phyloP scores from a whole-genome alignment of 2,329 filamentous ascomycete genomes.

The Pezicula rhizophila region DNA sequence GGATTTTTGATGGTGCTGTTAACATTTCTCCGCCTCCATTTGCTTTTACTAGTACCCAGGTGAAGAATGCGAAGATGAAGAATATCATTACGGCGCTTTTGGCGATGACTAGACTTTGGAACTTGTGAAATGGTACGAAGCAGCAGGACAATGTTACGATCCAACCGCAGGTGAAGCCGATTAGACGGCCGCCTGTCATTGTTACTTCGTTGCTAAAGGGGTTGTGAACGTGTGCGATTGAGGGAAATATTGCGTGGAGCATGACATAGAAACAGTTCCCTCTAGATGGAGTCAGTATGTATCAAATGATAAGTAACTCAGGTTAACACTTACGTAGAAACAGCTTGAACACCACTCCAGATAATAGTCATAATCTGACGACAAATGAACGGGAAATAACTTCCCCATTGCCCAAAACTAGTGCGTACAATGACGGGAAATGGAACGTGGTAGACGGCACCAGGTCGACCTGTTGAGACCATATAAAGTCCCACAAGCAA shows the following conservation, averaged over 20 bases:
- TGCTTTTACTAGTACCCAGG: background rate
- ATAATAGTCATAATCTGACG: background rate
- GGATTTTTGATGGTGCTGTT: background rate
- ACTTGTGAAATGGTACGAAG: background rate
- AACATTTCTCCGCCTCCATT: background rate
- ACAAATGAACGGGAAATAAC: background rate
- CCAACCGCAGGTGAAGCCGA: background rate
- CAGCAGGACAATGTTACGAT: background rate
- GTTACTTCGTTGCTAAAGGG: background rate
- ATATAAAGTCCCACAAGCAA: conserved; percentile 1
- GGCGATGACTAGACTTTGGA: conserved; percentile 35
- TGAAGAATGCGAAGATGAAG: conserved; percentile 1
- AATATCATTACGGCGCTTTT: conserved; percentile 30
- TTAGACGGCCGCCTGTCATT: background rate
- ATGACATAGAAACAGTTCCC: background rate
- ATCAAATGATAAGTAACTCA: background rate
- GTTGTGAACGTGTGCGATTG: background rate
- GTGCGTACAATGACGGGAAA: background rate
- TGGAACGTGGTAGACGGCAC: background rate
- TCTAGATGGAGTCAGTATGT: background rate
- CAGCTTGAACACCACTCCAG: background rate
- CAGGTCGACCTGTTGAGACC: conserved; percentile 26
- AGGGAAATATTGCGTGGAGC: background rate
- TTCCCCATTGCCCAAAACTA: background rate
- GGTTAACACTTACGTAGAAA: background rate